Conservation (phyloP, 2,329 filamentous ascomycete genomes). For the Penicillium sp. region DNA sequence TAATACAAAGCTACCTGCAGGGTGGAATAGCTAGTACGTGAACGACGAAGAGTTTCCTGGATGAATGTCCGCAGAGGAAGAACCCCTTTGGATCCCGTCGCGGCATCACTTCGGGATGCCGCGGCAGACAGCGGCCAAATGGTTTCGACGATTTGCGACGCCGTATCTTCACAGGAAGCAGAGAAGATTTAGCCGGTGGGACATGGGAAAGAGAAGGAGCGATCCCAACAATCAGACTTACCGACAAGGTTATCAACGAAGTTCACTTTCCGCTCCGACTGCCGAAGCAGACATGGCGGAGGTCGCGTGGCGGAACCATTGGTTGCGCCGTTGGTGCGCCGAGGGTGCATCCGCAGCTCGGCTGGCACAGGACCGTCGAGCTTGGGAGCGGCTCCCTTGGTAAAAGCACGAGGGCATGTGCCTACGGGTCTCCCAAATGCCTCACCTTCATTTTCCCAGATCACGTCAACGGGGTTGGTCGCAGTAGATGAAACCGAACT, state of each 20-base stretch:
- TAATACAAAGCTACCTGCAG: constrained; percentile 97
- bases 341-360: constrained; percentile 53
- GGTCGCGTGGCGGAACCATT: constrained; percentile 54
- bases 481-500: constrained; percentile 70
- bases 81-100: constrained; percentile 69
- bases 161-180: constrained; percentile 69
- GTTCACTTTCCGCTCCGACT: constrained; percentile 88
- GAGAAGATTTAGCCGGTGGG: constrained; percentile 26
- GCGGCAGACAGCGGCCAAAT: constrained; percentile 94
- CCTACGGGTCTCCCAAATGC: constrained; percentile 28
- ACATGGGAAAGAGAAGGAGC: constrained; percentile 27
- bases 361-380: constrained; percentile 39
- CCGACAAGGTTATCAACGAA: constrained; percentile 97
- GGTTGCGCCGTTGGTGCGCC: constrained; percentile 56
- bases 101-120: constrained; percentile 69
- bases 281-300: constrained; percentile 77
- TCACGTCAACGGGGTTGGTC: constrained; percentile 59
- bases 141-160: constrained; percentile 93
- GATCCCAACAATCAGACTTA: constrained; percentile 59
- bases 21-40: constrained; percentile 95
- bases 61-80: constrained; percentile 93
- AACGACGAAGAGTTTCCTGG: constrained; percentile 92
- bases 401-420: constrained; percentile 28
- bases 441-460: constrained; percentile 46
- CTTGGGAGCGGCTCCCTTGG: constrained; percentile 33